Evolutionary conservation across 2,329 filamentous ascomycete species (phyloP), one percentile per base, ranked within the genome.

Genomic region (Rachicladosporium sp.): DNA sequence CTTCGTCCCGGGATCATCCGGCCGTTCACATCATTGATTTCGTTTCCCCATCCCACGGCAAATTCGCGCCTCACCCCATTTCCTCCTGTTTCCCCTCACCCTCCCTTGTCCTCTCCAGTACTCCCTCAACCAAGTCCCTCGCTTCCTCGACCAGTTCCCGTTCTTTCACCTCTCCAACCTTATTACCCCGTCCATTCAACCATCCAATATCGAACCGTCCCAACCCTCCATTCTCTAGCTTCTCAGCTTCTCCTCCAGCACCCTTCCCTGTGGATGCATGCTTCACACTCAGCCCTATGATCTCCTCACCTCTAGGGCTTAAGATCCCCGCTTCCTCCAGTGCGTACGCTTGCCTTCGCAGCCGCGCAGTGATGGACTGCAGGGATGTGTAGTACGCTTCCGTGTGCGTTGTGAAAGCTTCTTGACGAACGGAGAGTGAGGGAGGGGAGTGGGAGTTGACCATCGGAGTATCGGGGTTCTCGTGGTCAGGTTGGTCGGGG

Each of bases 111-210:
- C 15, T 3, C 15, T 19, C 15, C 33, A 49, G 21, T n/a, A 47
- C 42, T 23, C 50, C 44, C 29, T 65, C 68, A 31, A 82, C 55
- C 45, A 81, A 69, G 33, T 60, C 62, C 50, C 68, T 73, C 31
- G 75, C 71, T 48, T 73, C 71, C 29, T 67, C 70, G 76, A 89
- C 81, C 33, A 93, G 64, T 62, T 95, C 85, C 2, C 75, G 74
- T 55, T 93, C 86, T 70, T 89, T 91, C 46, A 85, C 81, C 52
- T 79, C 75, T 41, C 84, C 84, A 13, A 93, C 82, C 46, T 80
- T 80, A 47, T 83, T 81, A 45, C 83, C 85, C 42, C 85, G 74
- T 52, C 84, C 88, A 57, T 95, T 96, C 51, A 96, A 63, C 76
- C 83, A 89, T 27, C 88, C 88, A 10, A 93, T 80, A 56, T 95